Evolutionary conservation across 805 yeast genomes (phyloP).

Genomic region (Ogataea trehaloabstinens): DNA sequence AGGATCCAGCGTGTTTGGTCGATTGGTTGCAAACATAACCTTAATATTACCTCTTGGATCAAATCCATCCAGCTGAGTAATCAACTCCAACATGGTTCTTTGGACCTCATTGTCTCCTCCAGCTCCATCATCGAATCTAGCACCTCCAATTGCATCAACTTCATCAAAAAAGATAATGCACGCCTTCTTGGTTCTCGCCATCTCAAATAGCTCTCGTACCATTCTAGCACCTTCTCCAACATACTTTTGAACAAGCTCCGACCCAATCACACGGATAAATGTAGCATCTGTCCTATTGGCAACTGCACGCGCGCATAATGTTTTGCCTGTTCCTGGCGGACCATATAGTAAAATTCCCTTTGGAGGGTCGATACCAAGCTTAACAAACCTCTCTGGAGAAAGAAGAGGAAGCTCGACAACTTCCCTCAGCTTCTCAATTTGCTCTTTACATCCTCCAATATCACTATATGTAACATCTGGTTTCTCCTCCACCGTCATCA

Average conservation of each 20-base stretch:
- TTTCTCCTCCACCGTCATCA: constrained; percentile 99
- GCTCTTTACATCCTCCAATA: constrained; percentile 98
- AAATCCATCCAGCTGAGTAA: constrained; percentile 96
- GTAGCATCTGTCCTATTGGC: constrained; percentile 99
- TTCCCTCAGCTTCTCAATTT: constrained; percentile 92
- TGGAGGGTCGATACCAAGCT: constrained; percentile 97
- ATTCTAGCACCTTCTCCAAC: constrained; percentile 99
- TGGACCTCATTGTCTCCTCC: constrained; percentile 99
- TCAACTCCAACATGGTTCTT: constrained; percentile 97
- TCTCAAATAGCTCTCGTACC: constrained; percentile 97
- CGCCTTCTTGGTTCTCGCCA: constrained; percentile 98
- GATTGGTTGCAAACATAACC: constrained; percentile 98
- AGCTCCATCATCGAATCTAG: constrained; percentile 99
- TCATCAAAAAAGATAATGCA: constrained; percentile 98
- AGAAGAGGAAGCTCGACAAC: constrained; percentile 92
- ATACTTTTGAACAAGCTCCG: constrained; percentile 96
- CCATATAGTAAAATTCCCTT: constrained; percentile 96
- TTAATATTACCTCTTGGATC: constrained; percentile 98
- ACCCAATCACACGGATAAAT: constrained; percentile 95
- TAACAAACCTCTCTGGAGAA: constrained; percentile 95
- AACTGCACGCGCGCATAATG: constrained; percentile 97
- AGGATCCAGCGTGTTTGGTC: constrained; percentile 97
- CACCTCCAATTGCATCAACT: constrained; percentile 99
- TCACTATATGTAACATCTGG: constrained; percentile 99
- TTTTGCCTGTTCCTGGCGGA: constrained; percentile 99